Conservation (phyloP, 352 stramenopile species). For the Pythium sp. region DNA sequence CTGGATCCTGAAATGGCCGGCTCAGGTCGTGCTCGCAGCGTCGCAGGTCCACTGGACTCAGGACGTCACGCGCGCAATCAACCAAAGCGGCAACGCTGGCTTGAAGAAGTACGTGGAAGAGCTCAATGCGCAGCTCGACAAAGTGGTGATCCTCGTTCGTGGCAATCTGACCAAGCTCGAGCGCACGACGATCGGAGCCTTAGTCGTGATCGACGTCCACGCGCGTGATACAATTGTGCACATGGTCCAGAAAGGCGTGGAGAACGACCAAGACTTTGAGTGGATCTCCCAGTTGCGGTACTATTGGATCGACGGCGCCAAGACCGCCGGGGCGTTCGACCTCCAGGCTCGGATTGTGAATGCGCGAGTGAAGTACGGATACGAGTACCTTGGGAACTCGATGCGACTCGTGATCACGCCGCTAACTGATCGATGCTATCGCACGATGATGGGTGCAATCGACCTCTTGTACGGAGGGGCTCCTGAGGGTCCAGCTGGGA, state of each 20-base stretch:
- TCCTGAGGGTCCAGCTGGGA: conserved; percentile 91
- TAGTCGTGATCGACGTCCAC: conserved; percentile 93
- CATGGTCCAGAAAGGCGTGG: conserved; percentile 89
- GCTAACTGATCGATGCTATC: conserved; percentile 93
- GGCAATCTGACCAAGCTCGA: conserved; percentile 90
- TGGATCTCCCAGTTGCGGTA: conserved; percentile 94
- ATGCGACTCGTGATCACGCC: conserved; percentile 94
- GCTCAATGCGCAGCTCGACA: conserved; percentile 87
- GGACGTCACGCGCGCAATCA: conserved; percentile 88
- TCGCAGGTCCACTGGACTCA: conserved; percentile 94
- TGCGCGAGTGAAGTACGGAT: conserved; percentile 83
- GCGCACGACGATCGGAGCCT: conserved; percentile 89
- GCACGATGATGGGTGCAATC: conserved; percentile 94
- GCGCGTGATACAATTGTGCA: conserved; percentile 90
- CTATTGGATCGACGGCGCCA: conserved; percentile 85
- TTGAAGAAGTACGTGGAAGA: conserved; percentile 77
- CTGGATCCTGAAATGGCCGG: conserved; percentile 94
- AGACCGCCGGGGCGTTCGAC: conserved; percentile 47
- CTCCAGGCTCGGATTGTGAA: conserved; percentile 89
- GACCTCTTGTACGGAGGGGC: conserved; percentile 92
- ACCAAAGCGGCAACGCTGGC: conserved; percentile 54
- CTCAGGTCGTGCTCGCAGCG: conserved; percentile 91
- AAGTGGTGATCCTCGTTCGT: conserved; percentile 90
- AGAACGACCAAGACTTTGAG: conserved; percentile 90
- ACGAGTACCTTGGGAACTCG: conserved; percentile 93